These are phyloP conservation scores for Gaultheria prostrata DNA, from an alignment of 148 eudicot genomes.

Conservation along the genomic window DNA sequence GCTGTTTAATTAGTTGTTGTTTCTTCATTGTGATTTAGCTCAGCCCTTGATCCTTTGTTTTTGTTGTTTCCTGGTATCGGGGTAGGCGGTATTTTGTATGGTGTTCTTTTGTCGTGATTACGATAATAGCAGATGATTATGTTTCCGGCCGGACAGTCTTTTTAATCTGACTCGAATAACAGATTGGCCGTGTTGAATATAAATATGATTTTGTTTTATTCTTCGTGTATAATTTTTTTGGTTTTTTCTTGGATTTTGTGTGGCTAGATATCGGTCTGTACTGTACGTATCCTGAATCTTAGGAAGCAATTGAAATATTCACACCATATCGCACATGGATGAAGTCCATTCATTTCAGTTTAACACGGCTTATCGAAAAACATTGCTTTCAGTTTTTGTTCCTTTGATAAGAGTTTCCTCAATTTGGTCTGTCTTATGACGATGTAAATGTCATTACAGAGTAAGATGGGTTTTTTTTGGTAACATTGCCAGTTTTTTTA, in stretches of 20 bases:
- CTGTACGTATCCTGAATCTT: not conserved
- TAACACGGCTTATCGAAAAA: not conserved
- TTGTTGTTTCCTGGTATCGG: conserved; percentile 11
- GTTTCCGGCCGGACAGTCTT: not conserved
- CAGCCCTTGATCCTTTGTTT: conserved; percentile 21
- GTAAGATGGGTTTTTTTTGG: too few relatives aligned
- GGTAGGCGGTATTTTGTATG: conserved; percentile 20
- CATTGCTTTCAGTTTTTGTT: not conserved
- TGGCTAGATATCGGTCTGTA: not conserved
- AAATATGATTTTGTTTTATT: not conserved
- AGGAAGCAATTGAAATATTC: not conserved
- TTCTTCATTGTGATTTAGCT: conserved; percentile 10
- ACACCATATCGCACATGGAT: not conserved
- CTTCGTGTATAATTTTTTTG: not conserved
- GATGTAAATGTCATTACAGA: not conserved
- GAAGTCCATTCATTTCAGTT: not conserved
- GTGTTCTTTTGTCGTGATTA: conserved; percentile 5
- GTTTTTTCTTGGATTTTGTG: not conserved
- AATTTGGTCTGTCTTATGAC: too few relatives aligned
- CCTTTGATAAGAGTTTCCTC: too few relatives aligned
- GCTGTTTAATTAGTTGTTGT: conserved; percentile 6
- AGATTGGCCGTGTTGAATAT: conserved; percentile 7
- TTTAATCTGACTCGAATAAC: not conserved
- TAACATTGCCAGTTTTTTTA: too few relatives aligned
- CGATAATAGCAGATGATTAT: not conserved